Evolutionary conservation across 1,284 basidiomycete genomes (phyloP), one percentile per base, ranked within the genome.

Genomic region (Heterobasidion annosum): DNA sequence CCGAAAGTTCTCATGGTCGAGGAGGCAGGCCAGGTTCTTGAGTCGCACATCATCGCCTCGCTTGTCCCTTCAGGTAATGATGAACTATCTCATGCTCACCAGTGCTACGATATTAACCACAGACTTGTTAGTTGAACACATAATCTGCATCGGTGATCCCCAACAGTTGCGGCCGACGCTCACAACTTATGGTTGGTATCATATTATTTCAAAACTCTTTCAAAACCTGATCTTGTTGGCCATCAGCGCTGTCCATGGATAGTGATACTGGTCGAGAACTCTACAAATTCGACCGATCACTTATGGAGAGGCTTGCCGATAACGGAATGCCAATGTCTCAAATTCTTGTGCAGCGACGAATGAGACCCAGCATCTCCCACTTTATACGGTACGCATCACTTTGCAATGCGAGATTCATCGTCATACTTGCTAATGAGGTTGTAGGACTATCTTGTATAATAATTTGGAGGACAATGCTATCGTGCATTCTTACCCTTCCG

Each of bases 1-100:
- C 69, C 69, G 6, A 59, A 73, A 44, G 76, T 70, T 1, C 35
- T 63, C 3, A 56, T 63, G 37, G 58, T 65, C 0, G 59, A 64
- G 37, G 88, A 90, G 63, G 87, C 87, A 0, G 88, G 88, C 0
- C 87, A 90, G 68, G 85, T 90, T 0, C 73, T 90, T 13, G 88
- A 90, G 66, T 81, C 85, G 1, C 87, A 90, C 60, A 71, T 87
- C 10, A 64, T 88, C 0, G 79, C 77, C 1, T 77, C 73, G 48
- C 71, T 88, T 1, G 82, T 85, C 3, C 79, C 78, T 0, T 82
- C 79, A 2, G 48, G 48, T 49, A 25, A 34, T 12, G 18, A n/a
- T 25, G 3, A 1, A 25, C 3, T 25, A 25, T 25, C 25, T 25
- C 25, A 25, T 25, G 25, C 25, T 3, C 25, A 2, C 25, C 4